Evolutionary conservation across 352 stramenopile species (phyloP), one percentile per base, ranked within the genome.

Genomic region (Globisporangium nodosum): DNA sequence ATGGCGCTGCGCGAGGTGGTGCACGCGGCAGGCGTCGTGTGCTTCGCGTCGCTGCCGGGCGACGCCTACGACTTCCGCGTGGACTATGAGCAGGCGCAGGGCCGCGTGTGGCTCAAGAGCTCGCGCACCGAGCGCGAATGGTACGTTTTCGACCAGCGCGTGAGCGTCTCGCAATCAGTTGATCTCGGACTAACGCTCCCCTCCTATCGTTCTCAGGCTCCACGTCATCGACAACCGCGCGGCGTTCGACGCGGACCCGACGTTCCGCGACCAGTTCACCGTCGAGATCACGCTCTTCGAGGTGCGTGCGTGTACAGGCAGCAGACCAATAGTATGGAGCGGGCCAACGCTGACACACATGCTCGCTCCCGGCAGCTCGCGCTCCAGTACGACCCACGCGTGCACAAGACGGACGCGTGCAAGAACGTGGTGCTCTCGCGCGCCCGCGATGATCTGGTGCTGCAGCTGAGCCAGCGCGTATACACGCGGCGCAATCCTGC

Each of bases 41-140:
- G 30, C 24, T 59, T 59, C 54, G 27, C 27, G 42, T 52, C 54
- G 54, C 54, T 59, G 42, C 54, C 54, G 30, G 45, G 43, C 43
- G 54, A 52, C 54, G 20, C 43, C 27, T 59, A 59, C 54, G 43
- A 39, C 16, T 59, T 45, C 43, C 54, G 27, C 18, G 49, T 59
- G 24, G 43, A 59, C 54, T 59, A 46, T n/a, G 43, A 59, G 30
- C 43, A 59, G 42, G 31, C 20, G 16, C 42, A 52, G 30, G 54
- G 54, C 5, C 16, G 27, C n/a, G 42, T 59, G 30, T 59, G 54
- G 54, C 54, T 59, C 54, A 59, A 59, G 54, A 59, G 54, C 54
- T 5, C 27, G 21, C 15, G 18, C 3, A 59, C 42, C 3, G 53
- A 35, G 42, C 53, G 42, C n/a, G 52, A 58, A 33, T 58, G 52